Evolutionary conservation across 352 stramenopile species (phyloP), one percentile per base, ranked within the genome.

Genomic region (Phytophthora sp.): DNA sequence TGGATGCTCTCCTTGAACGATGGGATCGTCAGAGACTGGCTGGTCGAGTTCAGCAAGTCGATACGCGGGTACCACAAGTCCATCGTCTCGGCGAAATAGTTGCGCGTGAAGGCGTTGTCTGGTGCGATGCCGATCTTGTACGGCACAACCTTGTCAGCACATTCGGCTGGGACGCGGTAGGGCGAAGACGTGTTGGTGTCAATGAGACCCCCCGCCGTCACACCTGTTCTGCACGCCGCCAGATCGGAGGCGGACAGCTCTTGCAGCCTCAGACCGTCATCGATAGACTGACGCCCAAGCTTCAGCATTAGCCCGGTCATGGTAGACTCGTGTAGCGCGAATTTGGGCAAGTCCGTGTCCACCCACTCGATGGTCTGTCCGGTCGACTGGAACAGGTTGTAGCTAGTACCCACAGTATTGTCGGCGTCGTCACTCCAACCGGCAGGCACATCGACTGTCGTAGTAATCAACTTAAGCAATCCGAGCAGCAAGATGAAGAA

Each of bases 401-500:
- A 88, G 30, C 64, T 65, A 20, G 59, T 67, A 21, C 54, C 68
- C 6, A 58, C 42, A 24, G 62, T 59, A 30, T 41, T 62, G 10
- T 45, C n/a, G 24, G 41, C 64, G 13, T 57, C 53, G 17, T 76
- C 65, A 52, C 72, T 86, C 74, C 77, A 91, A 0, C 82, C 79
- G 2, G 60, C 44, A 13, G 77, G 79, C 12, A 88, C 77, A 8
- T 69, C 52, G 7, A 86, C 70, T 12, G 84, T 70, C 23, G 35
- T 63, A 11, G 69, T 72, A 30, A 78, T 15, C 3, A 69, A 46
- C 58, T 91, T 91, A 46, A 88, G 66, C 23, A 59, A 10, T 32
- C 74, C 62, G 5, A 89, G 45, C 20, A 89, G 48, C 39, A 89
- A 5, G 28, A 90, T 81, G 69, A 88, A 89, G 49, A 85, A 56